These are phyloP conservation scores for Aureobasidium lini DNA, from an alignment of 2,329 filamentous ascomycete species.

Conservation along the genomic window DNA sequence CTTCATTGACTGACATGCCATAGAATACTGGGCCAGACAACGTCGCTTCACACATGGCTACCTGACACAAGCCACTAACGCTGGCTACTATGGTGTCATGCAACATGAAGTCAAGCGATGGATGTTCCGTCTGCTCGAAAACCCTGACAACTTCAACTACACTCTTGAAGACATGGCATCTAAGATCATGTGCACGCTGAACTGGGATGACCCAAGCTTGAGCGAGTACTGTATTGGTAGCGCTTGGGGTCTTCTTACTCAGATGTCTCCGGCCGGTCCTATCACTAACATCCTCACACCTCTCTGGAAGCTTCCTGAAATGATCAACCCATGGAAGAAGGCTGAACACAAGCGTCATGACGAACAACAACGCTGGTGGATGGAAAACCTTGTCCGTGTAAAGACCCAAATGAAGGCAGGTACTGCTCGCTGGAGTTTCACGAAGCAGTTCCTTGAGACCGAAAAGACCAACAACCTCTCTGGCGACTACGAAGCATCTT, in stretches of 20 bases:
- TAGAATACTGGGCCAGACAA: constrained; percentile 50
- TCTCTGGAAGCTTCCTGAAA: constrained; percentile 45
- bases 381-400: constrained; percentile 37
- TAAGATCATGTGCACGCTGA: constrained; percentile 49
- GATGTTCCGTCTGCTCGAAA: constrained; percentile 41
- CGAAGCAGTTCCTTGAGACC: constrained; percentile 37
- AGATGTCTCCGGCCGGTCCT: constrained; percentile 52
- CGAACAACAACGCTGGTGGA: constrained; percentile 47
- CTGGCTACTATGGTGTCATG: constrained; percentile 41
- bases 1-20: constrained; percentile 7
- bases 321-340: constrained; percentile 48
- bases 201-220: constrained; percentile 46
- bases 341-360: constrained; percentile 47
- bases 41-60: constrained; percentile 46
- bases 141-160: constrained; percentile 45
- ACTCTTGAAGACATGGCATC: constrained; percentile 50
- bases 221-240: constrained; percentile 44
- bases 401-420: constrained; percentile 34
- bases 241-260: constrained; percentile 49
- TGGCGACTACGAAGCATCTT: constrained; percentile 30
- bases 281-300: constrained; percentile 51
- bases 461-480: constrained; percentile 27
- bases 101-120: constrained; percentile 49
- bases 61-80: constrained; percentile 40
- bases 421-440: constrained; percentile 35